A percentile compares a stretch with the other conserved stretches of the same genome.
phyloP scores from a whole-genome alignment of 164 flowering plant genomes.

The Warburgia ugandensis region DNA sequence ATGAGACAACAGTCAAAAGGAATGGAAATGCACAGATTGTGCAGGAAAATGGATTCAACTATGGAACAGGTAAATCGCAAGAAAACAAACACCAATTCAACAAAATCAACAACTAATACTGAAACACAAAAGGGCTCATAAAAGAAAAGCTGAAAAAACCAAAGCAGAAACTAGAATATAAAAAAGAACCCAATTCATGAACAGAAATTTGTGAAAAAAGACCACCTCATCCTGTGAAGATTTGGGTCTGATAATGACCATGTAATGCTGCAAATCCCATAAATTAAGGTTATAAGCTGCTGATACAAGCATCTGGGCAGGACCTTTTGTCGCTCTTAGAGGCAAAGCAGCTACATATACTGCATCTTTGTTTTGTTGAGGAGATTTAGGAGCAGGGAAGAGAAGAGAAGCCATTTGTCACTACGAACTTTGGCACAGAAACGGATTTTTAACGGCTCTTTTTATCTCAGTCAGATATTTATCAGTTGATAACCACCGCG shows the following conservation, averaged over 20 bases:
- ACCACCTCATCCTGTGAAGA: constrained; percentile 30
- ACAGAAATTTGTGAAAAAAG: not conserved
- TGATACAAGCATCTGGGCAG: constrained; percentile 60
- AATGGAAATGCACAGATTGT: too few species aligned
- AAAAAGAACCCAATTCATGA: not conserved
- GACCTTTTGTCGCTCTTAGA: constrained; percentile 60
- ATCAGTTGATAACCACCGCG: too few species aligned
- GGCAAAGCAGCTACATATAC: constrained; percentile 63
- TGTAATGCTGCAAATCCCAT: constrained; percentile 72
- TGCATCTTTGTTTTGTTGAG: constrained; percentile 28
- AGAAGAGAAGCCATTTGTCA: constrained; percentile 21
- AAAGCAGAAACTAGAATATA: not conserved
- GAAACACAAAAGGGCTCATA: not conserved
- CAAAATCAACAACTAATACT: not conserved
- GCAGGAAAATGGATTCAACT: too few species aligned
- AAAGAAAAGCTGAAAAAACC: not conserved
- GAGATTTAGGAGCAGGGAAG: constrained; percentile 11
- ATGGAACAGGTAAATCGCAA: not conserved
- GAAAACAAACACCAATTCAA: not conserved
- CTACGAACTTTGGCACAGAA: too few species aligned
- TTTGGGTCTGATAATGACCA: constrained; percentile 59
- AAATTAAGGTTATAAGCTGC: constrained; percentile 51
- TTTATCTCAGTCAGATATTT: too few species aligned
- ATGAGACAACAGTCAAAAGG: too few species aligned
- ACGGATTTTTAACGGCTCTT: too few species aligned